Percentiles rank a stretch among this genome's conserved stretches.
These are phyloP conservation scores for Dictyostelium discoideum DNA, from an alignment of 78 protist species.

Conservation along the genomic window dicty_2.7 NC_007089.4:2288001-2288500, in stretches of 20 bases:
- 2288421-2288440: conserved; percentile 11
- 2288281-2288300: not conserved
- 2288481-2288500: not conserved
- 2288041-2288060: not conserved
- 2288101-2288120: not conserved
- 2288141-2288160: not conserved
- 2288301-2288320: not conserved
- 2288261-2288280: not conserved
- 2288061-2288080: not conserved
- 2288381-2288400: not conserved
- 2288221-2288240: not conserved
- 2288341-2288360: conserved; percentile 22
- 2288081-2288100: conserved; percentile 1
- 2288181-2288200: not conserved
- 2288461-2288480: not conserved
- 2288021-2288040: conserved; percentile 9
- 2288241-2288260: not conserved
- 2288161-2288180: not conserved
- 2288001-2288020: not conserved
- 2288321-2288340: conserved; percentile 31
- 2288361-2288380: conserved; percentile 23
- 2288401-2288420: conserved; percentile 17
- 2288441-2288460: not conserved
- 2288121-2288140: not conserved
- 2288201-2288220: not conserved